phyloP scores from a whole-genome alignment of 1,284 basidiomycete genomes.

The Chondrostereum purpureum region DNA sequence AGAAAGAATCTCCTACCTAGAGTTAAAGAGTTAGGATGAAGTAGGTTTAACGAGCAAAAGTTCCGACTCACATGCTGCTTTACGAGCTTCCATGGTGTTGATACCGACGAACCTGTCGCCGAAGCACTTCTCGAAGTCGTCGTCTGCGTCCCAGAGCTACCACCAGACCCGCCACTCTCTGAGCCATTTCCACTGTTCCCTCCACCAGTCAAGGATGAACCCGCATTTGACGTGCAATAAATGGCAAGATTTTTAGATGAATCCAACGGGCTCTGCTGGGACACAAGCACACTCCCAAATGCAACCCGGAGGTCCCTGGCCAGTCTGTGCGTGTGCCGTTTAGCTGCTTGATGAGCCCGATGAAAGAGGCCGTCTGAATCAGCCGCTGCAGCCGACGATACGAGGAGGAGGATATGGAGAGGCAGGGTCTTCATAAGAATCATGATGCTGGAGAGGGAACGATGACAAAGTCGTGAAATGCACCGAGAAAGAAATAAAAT shows the following conservation, averaged over 20 bases:
- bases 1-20: conserved; percentile 67
- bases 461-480: no score
- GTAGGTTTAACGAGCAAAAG: background rate
- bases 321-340: conserved; percentile 44
- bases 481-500: no score
- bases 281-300: conserved; percentile 39
- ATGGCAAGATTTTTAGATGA: conserved; percentile 18
- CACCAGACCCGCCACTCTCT: no score
- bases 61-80: conserved; percentile 25
- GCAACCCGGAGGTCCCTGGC: conserved; percentile 64
- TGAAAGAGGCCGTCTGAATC: conserved; percentile 36
- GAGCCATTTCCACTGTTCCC: conserved; percentile 5
- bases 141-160: conserved; percentile 9
- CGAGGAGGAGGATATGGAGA: no score
- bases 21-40: background rate
- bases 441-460: no score
- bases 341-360: conserved; percentile 27
- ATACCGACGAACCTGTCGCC: conserved; percentile 19
- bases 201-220: conserved; percentile 8
- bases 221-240: conserved; percentile 33
- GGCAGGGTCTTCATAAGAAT: no score
- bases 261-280: conserved; percentile 15
- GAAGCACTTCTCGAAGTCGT: conserved; percentile 12
- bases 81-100: conserved; percentile 25
- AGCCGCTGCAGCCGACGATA: background rate